These are phyloP conservation scores for Rhizopogon salebrosus DNA, from an alignment of 768 basidiomycete genomes.

Conservation along the genomic window DNA sequence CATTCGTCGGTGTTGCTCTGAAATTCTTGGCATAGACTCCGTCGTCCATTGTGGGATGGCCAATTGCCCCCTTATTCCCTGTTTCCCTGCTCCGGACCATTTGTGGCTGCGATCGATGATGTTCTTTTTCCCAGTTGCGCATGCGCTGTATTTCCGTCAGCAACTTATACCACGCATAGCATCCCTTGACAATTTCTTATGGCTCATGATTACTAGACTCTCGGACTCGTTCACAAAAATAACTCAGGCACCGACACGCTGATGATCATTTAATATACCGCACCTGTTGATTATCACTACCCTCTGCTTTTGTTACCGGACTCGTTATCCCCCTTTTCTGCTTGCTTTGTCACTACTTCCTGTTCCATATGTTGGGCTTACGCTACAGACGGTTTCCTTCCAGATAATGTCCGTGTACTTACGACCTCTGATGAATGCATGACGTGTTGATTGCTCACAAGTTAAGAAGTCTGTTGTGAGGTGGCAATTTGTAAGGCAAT, in stretches of 20 bases:
- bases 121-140: not conserved
- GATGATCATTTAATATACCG: not conserved
- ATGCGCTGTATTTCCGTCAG: not conserved
- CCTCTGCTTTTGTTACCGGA: not conserved
- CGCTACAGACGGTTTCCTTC: not conserved
- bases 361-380: not conserved
- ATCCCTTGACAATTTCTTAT: not conserved
- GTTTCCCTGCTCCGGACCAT: too few species aligned
- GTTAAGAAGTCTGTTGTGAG: not conserved
- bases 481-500: too few species aligned
- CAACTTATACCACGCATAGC: not conserved
- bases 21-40: constrained; percentile 14
- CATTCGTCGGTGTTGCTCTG: constrained; percentile 11
- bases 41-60: not conserved
- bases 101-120: not conserved
- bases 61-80: too few species aligned
- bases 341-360: not conserved
- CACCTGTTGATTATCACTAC: not conserved
- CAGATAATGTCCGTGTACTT: not conserved
- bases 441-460: too few species aligned
- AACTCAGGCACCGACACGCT: not conserved
- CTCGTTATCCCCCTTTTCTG: not conserved
- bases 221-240: not conserved
- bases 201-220: not conserved
- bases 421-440: not conserved